phyloP scores from a whole-genome alignment of 768 basidiomycete genomes.

The Scleroderma citrinum region DNA sequence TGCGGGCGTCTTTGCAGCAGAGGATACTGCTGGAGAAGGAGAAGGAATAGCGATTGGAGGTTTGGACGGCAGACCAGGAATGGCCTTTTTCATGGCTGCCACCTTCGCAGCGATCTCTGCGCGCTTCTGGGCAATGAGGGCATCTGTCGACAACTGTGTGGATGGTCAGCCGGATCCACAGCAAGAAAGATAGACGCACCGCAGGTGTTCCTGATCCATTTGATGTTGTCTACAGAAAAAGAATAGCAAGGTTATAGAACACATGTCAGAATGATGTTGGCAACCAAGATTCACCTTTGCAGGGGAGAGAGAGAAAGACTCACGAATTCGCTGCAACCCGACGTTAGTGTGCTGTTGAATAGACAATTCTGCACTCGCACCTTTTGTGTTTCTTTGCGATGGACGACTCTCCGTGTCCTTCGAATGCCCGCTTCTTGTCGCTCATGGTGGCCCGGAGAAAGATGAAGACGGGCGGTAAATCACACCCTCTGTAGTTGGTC shows the following conservation, averaged over 20 bases:
- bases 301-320: conserved; percentile 41
- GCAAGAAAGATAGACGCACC: conserved; percentile 32
- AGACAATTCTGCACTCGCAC: conserved; percentile 28
- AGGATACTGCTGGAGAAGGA: conserved; percentile 13
- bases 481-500: neutral
- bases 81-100: conserved; percentile 59
- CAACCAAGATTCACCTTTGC: conserved; percentile 67
- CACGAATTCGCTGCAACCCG: conserved; percentile 53
- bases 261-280: conserved; percentile 49
- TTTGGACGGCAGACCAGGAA: conserved; percentile 26
- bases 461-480: neutral
- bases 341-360: conserved; percentile 6
- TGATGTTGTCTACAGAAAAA: conserved; percentile 41
- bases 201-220: conserved; percentile 39
- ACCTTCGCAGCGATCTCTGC: conserved; percentile 84
- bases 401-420: conserved; percentile 44
- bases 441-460: conserved; percentile 41
- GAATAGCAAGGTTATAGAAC: conserved; percentile 58
- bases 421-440: conserved; percentile 59
- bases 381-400: conserved; percentile 62
- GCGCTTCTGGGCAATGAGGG: conserved; percentile 75
- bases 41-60: conserved; percentile 22
- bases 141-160: conserved; percentile 45
- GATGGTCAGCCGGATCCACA: neutral
- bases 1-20: neutral